Percentiles rank a stretch among this genome's conserved stretches.
phyloP scores from a whole-genome alignment of 768 basidiomycete species.

The Termitomyces titanicus region DNA sequence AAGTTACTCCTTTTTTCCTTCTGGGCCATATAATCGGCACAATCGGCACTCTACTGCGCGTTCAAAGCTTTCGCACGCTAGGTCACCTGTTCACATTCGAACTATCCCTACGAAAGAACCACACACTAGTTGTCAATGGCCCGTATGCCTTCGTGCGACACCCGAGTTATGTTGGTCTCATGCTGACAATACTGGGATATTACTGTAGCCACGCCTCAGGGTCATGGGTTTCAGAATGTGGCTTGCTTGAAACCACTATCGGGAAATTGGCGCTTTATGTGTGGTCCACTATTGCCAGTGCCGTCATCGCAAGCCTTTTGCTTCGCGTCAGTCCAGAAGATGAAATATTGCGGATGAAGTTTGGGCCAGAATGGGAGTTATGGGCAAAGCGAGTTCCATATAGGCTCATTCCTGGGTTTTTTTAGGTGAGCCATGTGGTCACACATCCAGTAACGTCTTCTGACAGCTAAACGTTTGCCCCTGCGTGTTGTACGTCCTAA shows the following conservation, averaged over 20 bases:
- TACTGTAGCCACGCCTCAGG: conserved; percentile 22
- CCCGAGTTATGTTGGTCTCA: conserved; percentile 35
- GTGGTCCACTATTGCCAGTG: conserved; percentile 22
- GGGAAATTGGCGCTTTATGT: conserved; percentile 16
- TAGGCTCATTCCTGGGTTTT: conserved; percentile 29
- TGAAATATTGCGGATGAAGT: conserved; percentile 23
- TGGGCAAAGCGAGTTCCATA: conserved; percentile 29
- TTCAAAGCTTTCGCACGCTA: conserved; percentile 31
- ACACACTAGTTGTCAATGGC: conserved; percentile 29
- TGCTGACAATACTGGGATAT: conserved; percentile 26
- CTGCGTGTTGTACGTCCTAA: not conserved
- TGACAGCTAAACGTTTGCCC: not conserved
- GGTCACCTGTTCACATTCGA: conserved; percentile 37
- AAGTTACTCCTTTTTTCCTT: conserved; percentile 24
- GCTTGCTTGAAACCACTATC: conserved; percentile 18
- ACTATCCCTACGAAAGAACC: conserved; percentile 29
- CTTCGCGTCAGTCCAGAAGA: conserved; percentile 33
- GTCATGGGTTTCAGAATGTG: conserved; percentile 33
- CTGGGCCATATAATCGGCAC: conserved; percentile 27
- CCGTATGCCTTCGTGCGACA: conserved; percentile 36
- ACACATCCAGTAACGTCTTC: not conserved
- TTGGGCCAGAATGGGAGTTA: conserved; percentile 23
- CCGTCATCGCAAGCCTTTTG: conserved; percentile 23
- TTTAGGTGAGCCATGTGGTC: conserved; percentile 15
- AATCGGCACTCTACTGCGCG: conserved; percentile 28